Base-by-base conservation (phyloP, 2,329 filamentous ascomycete species). In the Colletotrichum ledebouriae region DNA sequence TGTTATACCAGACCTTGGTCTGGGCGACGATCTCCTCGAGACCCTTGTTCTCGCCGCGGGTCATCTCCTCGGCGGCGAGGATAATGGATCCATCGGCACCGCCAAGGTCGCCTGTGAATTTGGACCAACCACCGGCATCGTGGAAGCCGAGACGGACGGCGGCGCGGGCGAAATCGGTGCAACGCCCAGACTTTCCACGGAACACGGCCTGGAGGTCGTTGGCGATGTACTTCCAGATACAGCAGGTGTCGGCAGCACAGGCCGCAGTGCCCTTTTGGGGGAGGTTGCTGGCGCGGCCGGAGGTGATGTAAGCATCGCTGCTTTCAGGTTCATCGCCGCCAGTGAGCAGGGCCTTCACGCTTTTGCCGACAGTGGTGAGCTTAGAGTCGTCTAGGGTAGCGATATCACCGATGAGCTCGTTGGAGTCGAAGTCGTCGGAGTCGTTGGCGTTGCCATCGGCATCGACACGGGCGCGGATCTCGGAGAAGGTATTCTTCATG, bases 81-180 rank as follows among this genome's bases (percentile, higher is more conserved):
- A 83, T 76, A 47, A 85, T 76, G 7, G 78, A 82, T 1, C 83
- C 83, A 50, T 85, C 83, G 3, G 83, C 83, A 12, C 83, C 83
- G 11, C 82, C 82, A 5, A 77, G 76, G 13, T 70, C 59, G 1
- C 73, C 69, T 0, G 76, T 76, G 9, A 70, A 71, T 56, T 78
- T 79, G 34, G 79, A 80, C 82, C 82, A 84, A 34, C 78, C 76
- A 3, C 77, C 83, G 1, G 83, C 80, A 70, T 85, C 83, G 68
- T 85, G 83, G 72, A 85, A 85, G 11, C 82, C 83, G 33, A 84
- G 76, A 3, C 83, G 81, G 34, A 85, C 76, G 4, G 83, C 82
- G 44, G 75, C 78, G 6, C 83, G 79, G 17, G 83, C 83, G 72
- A 76, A 76, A 49, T 76, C 76, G 41, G 80, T 84, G 67, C 83